Percentiles rank a stretch among this genome's conserved stretches.
Evolutionary conservation across 306 rosid genomes (phyloP).

Genomic region (cucumber (Cucumis sativus)): Cucumber_9930_V3 NC_026658.2:6836001-6836500

Average conservation of each 20-base stretch:
- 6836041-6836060: background rate
- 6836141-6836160: background rate
- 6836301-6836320: constrained; percentile 86
- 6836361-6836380: constrained; percentile 87
- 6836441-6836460: constrained; percentile 85
- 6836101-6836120: background rate
- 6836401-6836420: constrained; percentile 84
- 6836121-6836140: background rate
- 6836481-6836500: constrained; percentile 81
- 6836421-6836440: constrained; percentile 74
- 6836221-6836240: background rate
- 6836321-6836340: constrained; percentile 70
- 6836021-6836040: background rate
- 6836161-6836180: background rate
- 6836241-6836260: constrained; percentile 7
- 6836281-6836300: constrained; percentile 69
- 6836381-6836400: constrained; percentile 70
- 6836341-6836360: constrained; percentile 85
- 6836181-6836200: background rate
- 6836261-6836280: constrained; percentile 61
- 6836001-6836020: background rate
- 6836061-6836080: background rate
- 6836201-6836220: background rate
- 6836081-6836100: background rate
- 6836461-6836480: constrained; percentile 69